Conservation (phyloP, 2,329 filamentous ascomycete genomes). For the Gremmenia infestans region DNA sequence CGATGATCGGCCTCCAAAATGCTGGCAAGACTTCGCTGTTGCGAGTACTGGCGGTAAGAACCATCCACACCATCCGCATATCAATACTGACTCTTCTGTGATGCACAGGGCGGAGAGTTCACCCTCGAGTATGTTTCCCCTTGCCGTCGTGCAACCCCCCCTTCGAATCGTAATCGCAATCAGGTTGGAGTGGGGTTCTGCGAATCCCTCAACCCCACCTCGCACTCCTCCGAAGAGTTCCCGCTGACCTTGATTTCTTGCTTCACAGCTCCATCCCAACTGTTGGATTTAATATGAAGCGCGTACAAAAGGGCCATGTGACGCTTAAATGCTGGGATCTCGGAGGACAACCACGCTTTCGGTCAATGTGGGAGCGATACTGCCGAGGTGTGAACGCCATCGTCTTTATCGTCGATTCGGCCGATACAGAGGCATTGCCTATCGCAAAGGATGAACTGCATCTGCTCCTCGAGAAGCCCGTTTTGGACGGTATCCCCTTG, state of each 20-base stretch:
- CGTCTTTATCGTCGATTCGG: slow-evolving; percentile 96
- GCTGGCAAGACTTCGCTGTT: slow-evolving; percentile 95
- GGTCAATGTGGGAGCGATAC: slow-evolving; percentile 99
- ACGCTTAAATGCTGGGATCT: slow-evolving; percentile 99
- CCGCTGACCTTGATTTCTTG: slow-evolving; percentile 34
- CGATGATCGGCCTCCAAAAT: slow-evolving; percentile 97
- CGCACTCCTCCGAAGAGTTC: slow-evolving; percentile 6
- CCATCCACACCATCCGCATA: slow-evolving; percentile 12
- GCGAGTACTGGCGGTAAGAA: slow-evolving; percentile 86
- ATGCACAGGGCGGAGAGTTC: slow-evolving; percentile 84
- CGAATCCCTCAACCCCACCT: slow-evolving; percentile 1
- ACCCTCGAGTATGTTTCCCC: slow-evolving; percentile 84
- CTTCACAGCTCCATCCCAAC: slow-evolving; percentile 85
- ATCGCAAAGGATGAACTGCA: slow-evolving; percentile 91
- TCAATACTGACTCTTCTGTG: slow-evolving; percentile 33
- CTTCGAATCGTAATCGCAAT: not conserved
- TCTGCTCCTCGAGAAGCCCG: slow-evolving; percentile 76
- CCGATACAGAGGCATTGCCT: slow-evolving; percentile 74
- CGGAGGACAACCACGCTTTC: slow-evolving; percentile 92
- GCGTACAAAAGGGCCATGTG: slow-evolving; percentile 95
- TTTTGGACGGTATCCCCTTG: slow-evolving; percentile 83
- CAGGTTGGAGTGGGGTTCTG: slow-evolving; percentile 7
- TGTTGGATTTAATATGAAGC: slow-evolving; percentile 98
- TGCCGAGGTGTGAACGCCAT: slow-evolving; percentile 97
- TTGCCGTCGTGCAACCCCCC: not conserved